Percentiles rank a stretch among this genome's conserved stretches.
Conservation (phyloP, 805 yeast species). For the Candida hungchunana region DNA sequence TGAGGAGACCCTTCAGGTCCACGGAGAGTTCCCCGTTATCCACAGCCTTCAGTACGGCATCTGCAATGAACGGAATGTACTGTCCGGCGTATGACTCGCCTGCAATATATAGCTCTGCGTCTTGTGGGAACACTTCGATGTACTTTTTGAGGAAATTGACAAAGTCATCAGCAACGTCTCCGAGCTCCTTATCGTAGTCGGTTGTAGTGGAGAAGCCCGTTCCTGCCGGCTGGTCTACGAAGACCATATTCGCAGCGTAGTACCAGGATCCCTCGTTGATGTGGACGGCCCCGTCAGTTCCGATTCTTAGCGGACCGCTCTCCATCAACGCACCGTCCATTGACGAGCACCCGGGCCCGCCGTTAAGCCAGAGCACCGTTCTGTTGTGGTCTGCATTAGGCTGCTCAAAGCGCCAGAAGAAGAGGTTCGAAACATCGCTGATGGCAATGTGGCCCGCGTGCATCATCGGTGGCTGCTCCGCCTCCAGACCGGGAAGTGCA, state of each 20-base stretch:
- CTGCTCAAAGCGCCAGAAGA: slow-evolving; percentile 28
- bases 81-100: slow-evolving; percentile 99
- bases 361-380: slow-evolving; percentile 85
- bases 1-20: slow-evolving; percentile 60
- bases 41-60: slow-evolving; percentile 50
- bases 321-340: slow-evolving; percentile 97
- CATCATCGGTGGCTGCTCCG: slow-evolving; percentile 34
- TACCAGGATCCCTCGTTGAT: slow-evolving; percentile 81
- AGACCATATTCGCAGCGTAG: slow-evolving; percentile 70
- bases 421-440: slow-evolving; percentile 21
- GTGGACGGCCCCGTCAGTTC: slow-evolving; percentile 38
- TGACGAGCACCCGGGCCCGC: slow-evolving; percentile 98
- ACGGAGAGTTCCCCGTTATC: slow-evolving; percentile 21
- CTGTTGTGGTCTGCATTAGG: slow-evolving; percentile 28
- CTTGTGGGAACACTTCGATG: slow-evolving; percentile 70
- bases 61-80: slow-evolving; percentile 84
- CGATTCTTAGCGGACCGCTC: slow-evolving; percentile 79
- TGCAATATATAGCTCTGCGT: slow-evolving; percentile 66
- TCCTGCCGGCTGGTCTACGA: slow-evolving; percentile 92
- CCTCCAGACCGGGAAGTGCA: slow-evolving; percentile 20
- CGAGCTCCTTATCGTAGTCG: slow-evolving; percentile 49
- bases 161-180: slow-evolving; percentile 58
- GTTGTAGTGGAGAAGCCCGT: slow-evolving; percentile 80
- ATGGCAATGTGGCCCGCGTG: slow-evolving; percentile 37
- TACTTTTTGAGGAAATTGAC: slow-evolving; percentile 61